Base-by-base conservation (phyloP, 306 rosid species). In the Castanea mollissima region DNA sequence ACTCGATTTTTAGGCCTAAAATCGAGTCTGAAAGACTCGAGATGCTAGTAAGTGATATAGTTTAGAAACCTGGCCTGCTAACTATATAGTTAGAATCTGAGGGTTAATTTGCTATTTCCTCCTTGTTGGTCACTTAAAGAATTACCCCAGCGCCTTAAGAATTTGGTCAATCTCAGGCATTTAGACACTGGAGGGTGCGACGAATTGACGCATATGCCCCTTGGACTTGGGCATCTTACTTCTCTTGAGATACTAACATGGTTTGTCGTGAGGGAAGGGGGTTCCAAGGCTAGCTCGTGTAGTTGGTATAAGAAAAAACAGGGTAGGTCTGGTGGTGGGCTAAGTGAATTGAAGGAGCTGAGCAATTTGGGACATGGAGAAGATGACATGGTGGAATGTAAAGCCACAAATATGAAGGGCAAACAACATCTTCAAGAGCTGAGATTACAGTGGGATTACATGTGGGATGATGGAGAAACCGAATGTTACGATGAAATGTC, bases 391-490 rank as follows among this genome's bases (percentile, higher is more conserved):
- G 0, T 0, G 9, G 44, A 35, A 35, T 35, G 0, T 35, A 35
- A 35, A 35, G 44, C 1, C 0, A 0, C 44, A 35, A 35, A 35
- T 35, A 1, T 35, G 1, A 35, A 35, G 0, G 0, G 6, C 0
- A 35, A 0, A 35, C 44, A 35, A 0, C 44, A 0, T 6, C 9
- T 35, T 35, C 9, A 35, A 35, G 0, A 1, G 0, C 44, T 35
- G 0, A 0, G 0, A 32, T 32, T 32, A 32, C 0, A 0, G 12
- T 41, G 49, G 35, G 6, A 0, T 4, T 0, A 0, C 0, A 1
- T 0, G 35, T 32, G 35, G 52, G 15, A 46, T 35, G 41, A 25
- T 38, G 15, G 1, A 11, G 8, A 4, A 6, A 2, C 0, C 0
- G 44, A 35, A 1, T 25, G 57, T 1, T 1, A 1, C 18, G 74